Conservation (phyloP, 2,329 filamentous ascomycete species). For the Hymenoscyphus occultus region DNA sequence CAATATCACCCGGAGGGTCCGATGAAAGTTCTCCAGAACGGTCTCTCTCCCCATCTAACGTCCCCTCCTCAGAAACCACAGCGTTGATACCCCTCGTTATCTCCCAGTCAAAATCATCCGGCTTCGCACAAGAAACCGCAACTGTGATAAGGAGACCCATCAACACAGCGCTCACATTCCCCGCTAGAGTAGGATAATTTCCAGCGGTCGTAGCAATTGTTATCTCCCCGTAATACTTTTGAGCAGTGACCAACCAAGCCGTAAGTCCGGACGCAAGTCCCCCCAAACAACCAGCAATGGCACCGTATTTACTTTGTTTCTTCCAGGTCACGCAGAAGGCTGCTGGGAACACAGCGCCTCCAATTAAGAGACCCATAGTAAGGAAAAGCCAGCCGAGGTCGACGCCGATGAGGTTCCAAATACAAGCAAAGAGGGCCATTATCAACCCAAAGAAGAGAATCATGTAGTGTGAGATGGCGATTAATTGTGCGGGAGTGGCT, state of each 20-base stretch:
- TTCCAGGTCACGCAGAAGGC: constrained; percentile 52
- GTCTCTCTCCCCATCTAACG: neutral
- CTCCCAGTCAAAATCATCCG: constrained; percentile 16
- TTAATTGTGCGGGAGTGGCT: constrained; percentile 53
- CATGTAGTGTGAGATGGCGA: constrained; percentile 50
- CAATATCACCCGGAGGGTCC: neutral
- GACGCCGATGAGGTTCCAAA: constrained; percentile 52
- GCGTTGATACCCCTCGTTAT: constrained; percentile 13
- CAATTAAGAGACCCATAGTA: constrained; percentile 53
- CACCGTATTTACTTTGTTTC: constrained; percentile 46
- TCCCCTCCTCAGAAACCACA: neutral
- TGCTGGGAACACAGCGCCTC: constrained; percentile 52
- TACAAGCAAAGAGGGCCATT: constrained; percentile 49
- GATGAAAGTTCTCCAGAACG: neutral
- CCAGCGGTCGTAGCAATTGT: constrained; percentile 46
- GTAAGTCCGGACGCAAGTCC: constrained; percentile 49
- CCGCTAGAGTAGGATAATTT: constrained; percentile 8
- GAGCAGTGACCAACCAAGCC: constrained; percentile 50
- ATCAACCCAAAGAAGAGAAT: constrained; percentile 52
- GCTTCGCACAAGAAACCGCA: constrained; percentile 8
- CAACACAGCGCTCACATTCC: constrained; percentile 1
- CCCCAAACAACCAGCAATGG: constrained; percentile 46
- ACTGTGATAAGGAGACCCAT: constrained; percentile 7
- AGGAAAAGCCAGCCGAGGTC: constrained; percentile 54
- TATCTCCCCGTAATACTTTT: constrained; percentile 45